Percentiles rank a stretch among this genome's conserved stretches.
phyloP scores from a whole-genome alignment of 768 basidiomycete genomes.

The Imleria badia region DNA sequence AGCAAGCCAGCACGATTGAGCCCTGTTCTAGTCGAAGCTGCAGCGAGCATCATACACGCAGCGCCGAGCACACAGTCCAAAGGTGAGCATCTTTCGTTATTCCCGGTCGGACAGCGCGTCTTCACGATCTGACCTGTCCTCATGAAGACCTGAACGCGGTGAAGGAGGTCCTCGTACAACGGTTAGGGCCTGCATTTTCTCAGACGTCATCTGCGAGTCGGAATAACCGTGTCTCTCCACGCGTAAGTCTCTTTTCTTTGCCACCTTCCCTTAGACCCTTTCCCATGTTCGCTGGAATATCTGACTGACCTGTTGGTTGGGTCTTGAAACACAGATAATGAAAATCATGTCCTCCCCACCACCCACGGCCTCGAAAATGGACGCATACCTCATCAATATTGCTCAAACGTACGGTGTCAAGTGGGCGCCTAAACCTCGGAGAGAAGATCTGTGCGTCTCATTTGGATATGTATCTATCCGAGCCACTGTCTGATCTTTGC shows the following conservation, averaged over 20 bases:
- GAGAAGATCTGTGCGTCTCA: constrained; percentile 58
- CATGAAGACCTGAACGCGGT: constrained; percentile 55
- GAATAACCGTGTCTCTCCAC: constrained; percentile 53
- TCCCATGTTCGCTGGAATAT: neutral
- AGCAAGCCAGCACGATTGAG: constrained; percentile 41
- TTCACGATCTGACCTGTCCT: neutral
- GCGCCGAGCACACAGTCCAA: constrained; percentile 54
- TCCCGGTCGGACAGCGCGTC: neutral
- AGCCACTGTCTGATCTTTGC: neutral
- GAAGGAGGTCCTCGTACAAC: constrained; percentile 53
- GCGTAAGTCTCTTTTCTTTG: constrained; percentile 33
- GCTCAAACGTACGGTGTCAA: constrained; percentile 52
- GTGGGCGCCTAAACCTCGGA: constrained; percentile 61
- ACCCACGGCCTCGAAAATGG: constrained; percentile 56
- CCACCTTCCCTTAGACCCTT: neutral
- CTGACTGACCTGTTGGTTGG: neutral
- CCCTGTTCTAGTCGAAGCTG: constrained; percentile 60
- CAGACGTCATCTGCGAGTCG: constrained; percentile 50
- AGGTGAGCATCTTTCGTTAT: constrained; percentile 42
- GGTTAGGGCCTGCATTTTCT: constrained; percentile 57
- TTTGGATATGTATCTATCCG: neutral
- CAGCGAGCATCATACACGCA: constrained; percentile 65
- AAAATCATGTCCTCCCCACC: constrained; percentile 51
- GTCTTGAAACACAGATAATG: constrained; percentile 40
- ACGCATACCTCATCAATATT: constrained; percentile 53